These are phyloP conservation scores for Cochlearia excelsa DNA, from an alignment of 345 rosid genomes.

Conservation along the genomic window DNA sequence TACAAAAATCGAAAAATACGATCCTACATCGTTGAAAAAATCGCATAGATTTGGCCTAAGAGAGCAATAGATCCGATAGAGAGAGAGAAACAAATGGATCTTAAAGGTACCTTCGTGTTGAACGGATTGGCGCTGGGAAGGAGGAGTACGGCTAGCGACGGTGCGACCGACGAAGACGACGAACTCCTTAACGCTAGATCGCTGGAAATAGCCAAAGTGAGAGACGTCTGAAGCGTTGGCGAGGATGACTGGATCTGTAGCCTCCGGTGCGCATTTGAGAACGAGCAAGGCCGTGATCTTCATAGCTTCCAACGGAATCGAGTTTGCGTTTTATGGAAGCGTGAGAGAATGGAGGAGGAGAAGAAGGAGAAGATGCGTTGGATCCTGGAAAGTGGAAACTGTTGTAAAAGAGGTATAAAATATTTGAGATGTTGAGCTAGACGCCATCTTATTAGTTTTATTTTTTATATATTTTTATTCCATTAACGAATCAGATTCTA, in stretches of 20 bases:
- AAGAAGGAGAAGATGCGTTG: slow-evolving; percentile 12
- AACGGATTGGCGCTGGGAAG: slow-evolving; percentile 86
- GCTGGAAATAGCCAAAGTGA: slow-evolving; percentile 88
- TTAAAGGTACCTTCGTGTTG: slow-evolving; percentile 69
- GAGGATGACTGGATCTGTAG: slow-evolving; percentile 52
- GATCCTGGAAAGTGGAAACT: neutral
- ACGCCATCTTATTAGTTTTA: neutral
- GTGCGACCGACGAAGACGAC: slow-evolving; percentile 83
- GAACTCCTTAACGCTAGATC: slow-evolving; percentile 83
- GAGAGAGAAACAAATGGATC: neutral
- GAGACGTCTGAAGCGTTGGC: slow-evolving; percentile 73
- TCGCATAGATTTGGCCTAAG: slow-evolving; percentile 7
- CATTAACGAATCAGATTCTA: too few species aligned
- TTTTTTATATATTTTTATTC: too few species aligned
- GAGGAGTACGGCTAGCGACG: slow-evolving; percentile 84
- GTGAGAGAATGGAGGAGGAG: too few species aligned
- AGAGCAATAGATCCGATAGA: neutral
- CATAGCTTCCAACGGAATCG: slow-evolving; percentile 38
- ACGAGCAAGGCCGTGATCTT: slow-evolving; percentile 91
- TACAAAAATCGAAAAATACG: neutral
- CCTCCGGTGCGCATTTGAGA: slow-evolving; percentile 61
- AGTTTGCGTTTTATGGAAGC: too few species aligned
- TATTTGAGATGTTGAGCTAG: slow-evolving; percentile 6
- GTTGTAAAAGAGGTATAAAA: neutral
- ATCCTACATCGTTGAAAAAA: neutral